These are phyloP conservation scores for Bipolaris victoriae DNA, from an alignment of 2,329 filamentous ascomycete genomes.

Conservation along the genomic window DNA sequence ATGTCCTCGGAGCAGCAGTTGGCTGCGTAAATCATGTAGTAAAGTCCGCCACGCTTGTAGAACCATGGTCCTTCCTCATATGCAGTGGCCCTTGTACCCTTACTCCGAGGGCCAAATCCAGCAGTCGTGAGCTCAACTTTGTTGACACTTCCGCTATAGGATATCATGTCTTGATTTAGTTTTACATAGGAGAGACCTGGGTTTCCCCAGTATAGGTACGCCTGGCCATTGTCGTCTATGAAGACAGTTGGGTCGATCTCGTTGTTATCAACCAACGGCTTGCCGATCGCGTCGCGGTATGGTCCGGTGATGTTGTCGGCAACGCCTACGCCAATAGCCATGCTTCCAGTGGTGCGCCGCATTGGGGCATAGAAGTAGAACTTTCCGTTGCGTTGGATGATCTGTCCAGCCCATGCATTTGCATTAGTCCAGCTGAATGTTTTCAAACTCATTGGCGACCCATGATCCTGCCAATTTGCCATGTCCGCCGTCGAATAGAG, in stretches of 20 bases:
- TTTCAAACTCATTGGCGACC: constrained; percentile 17
- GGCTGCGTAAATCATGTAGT: constrained; percentile 25
- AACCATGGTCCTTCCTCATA: constrained; percentile 26
- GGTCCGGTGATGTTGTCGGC: constrained; percentile 21
- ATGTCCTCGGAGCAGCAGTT: constrained; percentile 28
- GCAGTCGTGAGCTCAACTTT: constrained; percentile 19
- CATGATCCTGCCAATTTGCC: constrained; percentile 27
- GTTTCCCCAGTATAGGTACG: constrained; percentile 27
- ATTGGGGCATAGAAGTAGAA: constrained; percentile 28
- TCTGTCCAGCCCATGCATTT: constrained; percentile 25
- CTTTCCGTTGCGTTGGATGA: constrained; percentile 22
- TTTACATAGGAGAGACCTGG: constrained; percentile 22
- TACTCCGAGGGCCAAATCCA: constrained; percentile 17
- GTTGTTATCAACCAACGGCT: constrained; percentile 22
- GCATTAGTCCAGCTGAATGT: constrained; percentile 22
- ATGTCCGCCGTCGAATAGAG: constrained; percentile 22
- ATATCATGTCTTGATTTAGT: constrained; percentile 25
- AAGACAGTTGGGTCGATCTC: constrained; percentile 26
- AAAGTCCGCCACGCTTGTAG: constrained; percentile 21
- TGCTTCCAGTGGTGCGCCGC: constrained; percentile 13
- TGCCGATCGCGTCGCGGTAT: constrained; percentile 22
- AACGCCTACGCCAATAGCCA: constrained; percentile 24
- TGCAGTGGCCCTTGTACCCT: constrained; percentile 13
- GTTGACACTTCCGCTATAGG: constrained; percentile 15
- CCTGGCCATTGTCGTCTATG: constrained; percentile 26